A percentile compares a stretch with the other conserved stretches of the same genome.
phyloP scores from a whole-genome alignment of 805 yeast species.

The Kodamaea laetipori region DNA sequence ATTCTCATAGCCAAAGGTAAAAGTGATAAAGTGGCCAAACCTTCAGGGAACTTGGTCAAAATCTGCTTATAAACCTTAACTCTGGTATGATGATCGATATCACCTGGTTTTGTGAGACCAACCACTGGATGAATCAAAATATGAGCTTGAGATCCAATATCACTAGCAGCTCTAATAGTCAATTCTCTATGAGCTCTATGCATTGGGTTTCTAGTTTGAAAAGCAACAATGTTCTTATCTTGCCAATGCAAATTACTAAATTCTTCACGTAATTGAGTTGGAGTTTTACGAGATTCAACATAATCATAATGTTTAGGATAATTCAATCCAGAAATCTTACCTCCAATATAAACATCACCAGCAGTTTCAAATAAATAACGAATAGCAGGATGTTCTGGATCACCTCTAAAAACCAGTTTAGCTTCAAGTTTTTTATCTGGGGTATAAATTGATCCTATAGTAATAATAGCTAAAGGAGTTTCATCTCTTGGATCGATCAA shows the following conservation, averaged over 20 bases:
- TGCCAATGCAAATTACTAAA: conserved; percentile 82
- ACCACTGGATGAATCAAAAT: conserved; percentile 95
- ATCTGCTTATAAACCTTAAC: conserved; percentile 93
- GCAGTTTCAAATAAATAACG: conserved; percentile 70
- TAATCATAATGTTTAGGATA: conserved; percentile 90
- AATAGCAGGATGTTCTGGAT: conserved; percentile 94
- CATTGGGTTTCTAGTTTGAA: conserved; percentile 98
- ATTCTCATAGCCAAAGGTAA: conserved; percentile 97
- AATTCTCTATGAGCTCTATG: conserved; percentile 97
- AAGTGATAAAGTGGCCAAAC: conserved; percentile 85
- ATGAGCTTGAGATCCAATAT: conserved; percentile 71
- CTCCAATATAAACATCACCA: conserved; percentile 87
- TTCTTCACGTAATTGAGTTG: conserved; percentile 85
- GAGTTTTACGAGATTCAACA: conserved; percentile 83
- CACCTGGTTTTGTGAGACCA: conserved; percentile 96
- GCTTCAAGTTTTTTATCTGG: conserved; percentile 86
- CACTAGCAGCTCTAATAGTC: conserved; percentile 95
- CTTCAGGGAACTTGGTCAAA: conserved; percentile 89
- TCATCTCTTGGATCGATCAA: conserved; percentile 83
- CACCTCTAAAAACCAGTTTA: conserved; percentile 87
- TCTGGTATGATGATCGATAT: conserved; percentile 96
- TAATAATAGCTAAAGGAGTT: conserved; percentile 75
- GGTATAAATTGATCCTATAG: conserved; percentile 73
- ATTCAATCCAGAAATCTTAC: conserved; percentile 78
- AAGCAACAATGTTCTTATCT: conserved; percentile 76